phyloP scores from a whole-genome alignment of 2,329 filamentous ascomycete species.

The Fusarium falciforme region DNA sequence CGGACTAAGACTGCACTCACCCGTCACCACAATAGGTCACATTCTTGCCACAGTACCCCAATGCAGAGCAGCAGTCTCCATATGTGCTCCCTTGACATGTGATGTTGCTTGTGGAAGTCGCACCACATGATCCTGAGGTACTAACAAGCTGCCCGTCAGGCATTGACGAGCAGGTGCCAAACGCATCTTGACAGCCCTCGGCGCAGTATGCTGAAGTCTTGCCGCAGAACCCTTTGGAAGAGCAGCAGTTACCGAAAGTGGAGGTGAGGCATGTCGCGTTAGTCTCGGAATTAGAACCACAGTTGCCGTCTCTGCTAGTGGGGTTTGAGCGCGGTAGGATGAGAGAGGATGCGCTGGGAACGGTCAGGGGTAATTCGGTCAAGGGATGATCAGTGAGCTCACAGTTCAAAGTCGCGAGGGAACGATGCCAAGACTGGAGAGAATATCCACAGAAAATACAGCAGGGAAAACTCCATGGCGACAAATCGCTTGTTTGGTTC shows the following conservation, averaged over 20 bases:
- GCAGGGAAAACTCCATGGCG: neutral
- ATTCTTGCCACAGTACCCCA: slow-evolving; percentile 1
- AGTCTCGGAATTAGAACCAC: slow-evolving; percentile 14
- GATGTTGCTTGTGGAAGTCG: neutral
- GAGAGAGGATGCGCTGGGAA: neutral
- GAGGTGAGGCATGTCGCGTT: slow-evolving; percentile 24
- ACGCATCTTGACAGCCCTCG: slow-evolving; percentile 9
- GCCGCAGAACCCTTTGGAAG: slow-evolving; percentile 10
- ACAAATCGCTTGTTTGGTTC: neutral
- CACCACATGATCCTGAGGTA: neutral
- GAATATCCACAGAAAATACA: neutral
- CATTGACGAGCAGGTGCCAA: slow-evolving; percentile 2
- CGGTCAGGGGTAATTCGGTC: neutral
- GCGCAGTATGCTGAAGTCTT: slow-evolving; percentile 16
- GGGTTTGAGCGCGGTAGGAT: slow-evolving; percentile 9
- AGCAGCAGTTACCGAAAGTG: slow-evolving; percentile 17
- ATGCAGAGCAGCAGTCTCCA: neutral
- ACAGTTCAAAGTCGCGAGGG: neutral
- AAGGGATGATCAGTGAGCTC: neutral
- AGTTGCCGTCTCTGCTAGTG: slow-evolving; percentile 18
- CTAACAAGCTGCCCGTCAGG: neutral
- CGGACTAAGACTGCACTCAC: neutral
- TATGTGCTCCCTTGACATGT: neutral
- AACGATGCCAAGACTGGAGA: neutral
- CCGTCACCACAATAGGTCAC: neutral